Base-by-base conservation (phyloP, 2,329 filamentous ascomycete species). In the Emergomyces orientalis region DNA sequence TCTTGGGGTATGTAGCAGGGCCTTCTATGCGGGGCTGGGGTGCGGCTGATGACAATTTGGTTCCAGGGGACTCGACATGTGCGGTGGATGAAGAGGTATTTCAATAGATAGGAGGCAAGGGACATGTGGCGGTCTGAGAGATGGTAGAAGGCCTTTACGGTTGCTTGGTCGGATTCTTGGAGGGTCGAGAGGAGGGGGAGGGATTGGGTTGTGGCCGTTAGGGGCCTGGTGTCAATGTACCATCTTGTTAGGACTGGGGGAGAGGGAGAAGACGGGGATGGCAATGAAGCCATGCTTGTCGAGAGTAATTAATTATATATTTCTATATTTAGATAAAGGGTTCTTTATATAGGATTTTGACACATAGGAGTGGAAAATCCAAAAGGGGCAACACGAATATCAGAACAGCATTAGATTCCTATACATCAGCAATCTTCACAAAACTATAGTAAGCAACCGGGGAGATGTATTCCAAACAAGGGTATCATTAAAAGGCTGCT, bases 21-120 rank as follows among this genome's bases (percentile, higher is more conserved):
- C 61, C 78, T 73, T 52, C 74, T 70, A 65, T 80, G 74, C 5
- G 78, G 77, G 61, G 78, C 68, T 74, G 79, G 67, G 70, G 81
- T 78, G 72, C 83, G 77, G 19, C 78, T 79, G 63, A 87, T 79
- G 6, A 69, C 69, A 34, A 87, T 80, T n/a, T 82, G 73, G 47
- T 75, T 75, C 85, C 85, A 88, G 1, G 84, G 80, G 6, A 84
- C 77, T 22, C 74, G 77, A 59, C 84, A 81, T 4, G 78, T 75
- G 66, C 80, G 78, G 67, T 83, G 80, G 54, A 87, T 80, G 67
- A 82, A 87, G 19, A 82, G 73, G 13, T 85, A 83, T 71, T 88
- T 88, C 30, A 88, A 76, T 27, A 88, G 73, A 17, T 81, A 82
- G 8, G 84, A 87, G 9, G 78, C 84, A 2, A 88, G 77, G 22